Evolutionary conservation across 495 filamentous ascomycete genomes (phyloP).

Genomic region (Sabuloglossum arenarium): DNA sequence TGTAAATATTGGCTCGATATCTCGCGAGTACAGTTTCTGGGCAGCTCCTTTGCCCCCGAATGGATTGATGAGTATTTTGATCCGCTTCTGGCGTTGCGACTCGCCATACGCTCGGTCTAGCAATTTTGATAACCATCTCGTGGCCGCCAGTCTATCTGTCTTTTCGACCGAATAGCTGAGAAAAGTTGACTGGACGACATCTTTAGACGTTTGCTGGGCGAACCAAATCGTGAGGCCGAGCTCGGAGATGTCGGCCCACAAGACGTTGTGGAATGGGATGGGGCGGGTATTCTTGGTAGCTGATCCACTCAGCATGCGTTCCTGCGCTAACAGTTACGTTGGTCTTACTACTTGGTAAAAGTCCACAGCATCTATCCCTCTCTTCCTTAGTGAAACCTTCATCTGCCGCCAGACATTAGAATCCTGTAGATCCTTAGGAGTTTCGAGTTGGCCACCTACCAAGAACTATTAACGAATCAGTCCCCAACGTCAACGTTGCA

Average conservation of each 20-base stretch:
- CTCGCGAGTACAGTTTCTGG: slow-evolving; percentile 44
- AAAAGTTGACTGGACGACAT: slow-evolving; percentile 32
- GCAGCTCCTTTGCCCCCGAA: slow-evolving; percentile 72
- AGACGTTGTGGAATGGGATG: slow-evolving; percentile 65
- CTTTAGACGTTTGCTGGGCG: slow-evolving; percentile 37
- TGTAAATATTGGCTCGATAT: slow-evolving; percentile 65
- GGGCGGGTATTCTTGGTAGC: slow-evolving; percentile 17
- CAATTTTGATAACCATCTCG: slow-evolving; percentile 39
- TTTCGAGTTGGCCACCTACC: slow-evolving; percentile 21
- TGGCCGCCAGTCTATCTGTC: slow-evolving; percentile 25
- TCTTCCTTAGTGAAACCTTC: slow-evolving; percentile 22
- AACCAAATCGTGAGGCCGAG: slow-evolving; percentile 55
- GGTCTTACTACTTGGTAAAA: slow-evolving; percentile 16
- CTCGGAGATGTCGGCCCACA: slow-evolving; percentile 49
- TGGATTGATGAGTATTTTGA: slow-evolving; percentile 81
- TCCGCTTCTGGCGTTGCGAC: slow-evolving; percentile 46
- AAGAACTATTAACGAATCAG: slow-evolving; percentile 40
- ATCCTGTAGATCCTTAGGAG: background rate
- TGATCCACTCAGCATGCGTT: slow-evolving; percentile 1
- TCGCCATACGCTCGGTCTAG: slow-evolving; percentile 51
- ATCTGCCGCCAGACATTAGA: slow-evolving; percentile 15
- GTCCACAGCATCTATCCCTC: slow-evolving; percentile 24
- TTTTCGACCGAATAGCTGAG: slow-evolving; percentile 39
- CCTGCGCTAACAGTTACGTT: background rate
- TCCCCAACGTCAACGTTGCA: slow-evolving; percentile 40